Conservation (phyloP, 1,284 basidiomycete genomes). For the Cutaneotrichosporon dermatis region DNA sequence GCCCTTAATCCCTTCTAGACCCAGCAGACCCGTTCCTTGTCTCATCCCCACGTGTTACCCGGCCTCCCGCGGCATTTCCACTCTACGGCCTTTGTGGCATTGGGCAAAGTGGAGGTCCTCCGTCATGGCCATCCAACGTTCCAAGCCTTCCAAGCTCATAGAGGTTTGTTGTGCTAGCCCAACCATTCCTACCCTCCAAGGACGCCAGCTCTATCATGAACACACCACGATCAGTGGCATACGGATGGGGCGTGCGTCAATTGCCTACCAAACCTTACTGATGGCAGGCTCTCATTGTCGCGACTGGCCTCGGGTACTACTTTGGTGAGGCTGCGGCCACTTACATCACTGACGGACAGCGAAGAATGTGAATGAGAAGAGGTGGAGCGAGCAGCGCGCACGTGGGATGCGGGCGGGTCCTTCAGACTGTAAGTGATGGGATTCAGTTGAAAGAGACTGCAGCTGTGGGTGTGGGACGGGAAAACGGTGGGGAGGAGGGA, state of each 20-base stretch:
- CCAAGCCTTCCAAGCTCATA: too few species aligned
- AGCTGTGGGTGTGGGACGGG: background rate
- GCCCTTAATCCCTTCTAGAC: too few species aligned
- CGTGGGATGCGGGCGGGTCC: constrained; percentile 10
- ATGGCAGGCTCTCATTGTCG: constrained; percentile 48
- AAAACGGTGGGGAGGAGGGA: background rate
- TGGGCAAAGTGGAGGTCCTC: background rate
- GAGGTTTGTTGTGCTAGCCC: background rate
- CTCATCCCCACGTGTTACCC: background rate
- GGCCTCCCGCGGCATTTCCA: too few species aligned
- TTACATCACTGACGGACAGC: background rate
- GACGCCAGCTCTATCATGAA: constrained; percentile 6
- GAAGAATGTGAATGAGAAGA: constrained; percentile 17
- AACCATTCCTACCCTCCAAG: background rate
- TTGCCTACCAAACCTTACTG: background rate
- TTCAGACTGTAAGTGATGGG: constrained; percentile 10
- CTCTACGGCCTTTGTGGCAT: background rate
- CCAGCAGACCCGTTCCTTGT: too few species aligned
- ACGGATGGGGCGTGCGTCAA: constrained; percentile 14
- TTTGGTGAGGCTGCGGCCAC: constrained; percentile 19
- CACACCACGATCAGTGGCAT: constrained; percentile 14
- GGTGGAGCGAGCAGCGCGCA: constrained; percentile 17
- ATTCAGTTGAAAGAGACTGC: background rate
- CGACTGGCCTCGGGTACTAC: constrained; percentile 53
- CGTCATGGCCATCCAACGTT: background rate